Conservation (phyloP, 2,329 filamentous ascomycete genomes). For the Botryosphaeria dothidea region DNA sequence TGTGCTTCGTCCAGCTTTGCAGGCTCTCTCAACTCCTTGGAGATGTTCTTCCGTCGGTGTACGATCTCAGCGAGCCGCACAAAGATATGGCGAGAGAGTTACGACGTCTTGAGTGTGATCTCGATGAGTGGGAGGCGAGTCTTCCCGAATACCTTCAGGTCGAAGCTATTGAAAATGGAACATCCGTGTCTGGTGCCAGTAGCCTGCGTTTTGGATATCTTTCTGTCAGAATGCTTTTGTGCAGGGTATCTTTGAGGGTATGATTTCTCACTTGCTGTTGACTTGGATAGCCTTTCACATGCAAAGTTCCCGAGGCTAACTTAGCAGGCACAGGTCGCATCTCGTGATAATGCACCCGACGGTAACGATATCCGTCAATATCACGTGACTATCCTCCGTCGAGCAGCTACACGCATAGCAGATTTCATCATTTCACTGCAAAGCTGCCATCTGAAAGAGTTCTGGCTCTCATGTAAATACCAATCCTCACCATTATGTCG, state of each 20-base stretch:
- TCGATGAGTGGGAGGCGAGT: constrained; percentile 36
- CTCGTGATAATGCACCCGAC: constrained; percentile 25
- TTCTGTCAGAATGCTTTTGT: constrained; percentile 41
- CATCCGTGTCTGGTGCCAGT: constrained; percentile 29
- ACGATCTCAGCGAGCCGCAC: constrained; percentile 35
- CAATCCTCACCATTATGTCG: too few relatives aligned
- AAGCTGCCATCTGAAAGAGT: constrained; percentile 51
- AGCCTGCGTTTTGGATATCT: constrained; percentile 45
- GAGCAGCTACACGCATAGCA: constrained; percentile 51
- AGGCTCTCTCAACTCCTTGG: constrained; percentile 47
- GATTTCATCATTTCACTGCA: constrained; percentile 51
- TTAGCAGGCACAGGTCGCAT: not conserved
- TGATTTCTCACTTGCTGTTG: constrained; percentile 21
- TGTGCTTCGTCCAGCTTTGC: constrained; percentile 56
- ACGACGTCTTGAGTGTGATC: constrained; percentile 32
- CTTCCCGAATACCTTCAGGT: constrained; percentile 37
- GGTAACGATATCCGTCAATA: constrained; percentile 25
- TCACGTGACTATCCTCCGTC: constrained; percentile 46
- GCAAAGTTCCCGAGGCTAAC: too few relatives aligned
- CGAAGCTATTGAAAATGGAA: constrained; percentile 22
- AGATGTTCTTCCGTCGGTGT: constrained; percentile 40
- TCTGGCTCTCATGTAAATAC: constrained; percentile 50
- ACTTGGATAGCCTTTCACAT: not conserved
- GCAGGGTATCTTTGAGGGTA: constrained; percentile 36
- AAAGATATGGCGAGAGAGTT: constrained; percentile 31